These are phyloP conservation scores for Thinopyrum obtusiflorum DNA, from an alignment of 202 grass and related monocot genomes.

Conservation along the genomic window DNA sequence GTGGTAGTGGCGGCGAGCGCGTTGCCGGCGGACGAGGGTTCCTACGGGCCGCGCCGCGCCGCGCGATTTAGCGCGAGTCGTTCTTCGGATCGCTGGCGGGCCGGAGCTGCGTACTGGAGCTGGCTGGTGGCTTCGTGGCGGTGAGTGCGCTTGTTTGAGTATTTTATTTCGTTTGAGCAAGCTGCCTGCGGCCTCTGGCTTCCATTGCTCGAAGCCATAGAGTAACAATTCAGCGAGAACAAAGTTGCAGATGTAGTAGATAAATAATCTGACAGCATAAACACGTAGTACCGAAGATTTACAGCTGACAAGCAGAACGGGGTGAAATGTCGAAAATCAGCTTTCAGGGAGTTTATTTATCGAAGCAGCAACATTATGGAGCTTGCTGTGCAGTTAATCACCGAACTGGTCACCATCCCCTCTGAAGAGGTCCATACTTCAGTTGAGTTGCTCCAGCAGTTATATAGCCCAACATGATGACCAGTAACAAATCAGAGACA, in stretches of 20 bases:
- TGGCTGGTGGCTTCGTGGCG: neutral
- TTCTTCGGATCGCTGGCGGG: conserved; percentile 2
- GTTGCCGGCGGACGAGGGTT: neutral
- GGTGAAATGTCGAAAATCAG: neutral
- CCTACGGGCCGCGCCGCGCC: neutral
- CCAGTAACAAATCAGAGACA: neutral
- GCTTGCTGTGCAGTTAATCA: neutral
- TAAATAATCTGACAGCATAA: neutral
- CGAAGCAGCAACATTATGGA: neutral
- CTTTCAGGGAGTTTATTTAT: neutral
- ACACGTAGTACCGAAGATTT: neutral
- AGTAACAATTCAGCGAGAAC: neutral
- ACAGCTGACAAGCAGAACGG: neutral
- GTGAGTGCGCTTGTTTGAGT: conserved; percentile 1
- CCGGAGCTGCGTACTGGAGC: neutral
- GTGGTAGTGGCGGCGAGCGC: neutral
- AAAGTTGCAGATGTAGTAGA: neutral
- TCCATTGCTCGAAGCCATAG: neutral
- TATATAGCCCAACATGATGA: neutral
- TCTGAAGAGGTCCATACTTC: neutral
- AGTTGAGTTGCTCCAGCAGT: neutral
- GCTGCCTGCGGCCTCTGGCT: neutral
- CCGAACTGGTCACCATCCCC: neutral
- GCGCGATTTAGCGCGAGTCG: neutral
- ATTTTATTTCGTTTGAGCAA: neutral